phyloP scores from a whole-genome alignment of 495 filamentous ascomycete genomes.

The Trypethelium eluteriae region DNA sequence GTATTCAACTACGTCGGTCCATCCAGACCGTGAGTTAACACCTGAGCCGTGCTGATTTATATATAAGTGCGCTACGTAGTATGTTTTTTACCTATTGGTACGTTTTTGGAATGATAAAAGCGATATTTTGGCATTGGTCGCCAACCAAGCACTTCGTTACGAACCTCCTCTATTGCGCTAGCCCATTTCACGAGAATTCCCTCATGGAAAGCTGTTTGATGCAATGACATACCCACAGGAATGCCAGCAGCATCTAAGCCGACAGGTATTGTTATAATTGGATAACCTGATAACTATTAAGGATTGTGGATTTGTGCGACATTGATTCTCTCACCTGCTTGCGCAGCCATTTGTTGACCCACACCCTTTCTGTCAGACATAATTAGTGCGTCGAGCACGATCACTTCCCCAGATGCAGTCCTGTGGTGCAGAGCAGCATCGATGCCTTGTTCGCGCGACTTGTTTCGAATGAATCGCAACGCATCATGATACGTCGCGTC shows the following conservation, averaged over 20 bases:
- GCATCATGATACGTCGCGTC: slow-evolving; percentile 9
- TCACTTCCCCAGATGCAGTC: background rate
- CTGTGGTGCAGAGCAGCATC: slow-evolving; percentile 8
- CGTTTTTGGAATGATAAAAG: slow-evolving; percentile 24
- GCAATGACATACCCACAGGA: slow-evolving; percentile 27
- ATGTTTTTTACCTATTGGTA: slow-evolving; percentile 20
- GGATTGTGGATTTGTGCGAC: background rate
- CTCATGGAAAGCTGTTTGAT: slow-evolving; percentile 29
- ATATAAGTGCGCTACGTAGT: background rate
- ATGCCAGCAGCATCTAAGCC: slow-evolving; percentile 22
- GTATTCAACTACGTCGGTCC: too few species aligned
- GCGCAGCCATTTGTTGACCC: slow-evolving; percentile 28
- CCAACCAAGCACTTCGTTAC: slow-evolving; percentile 12
- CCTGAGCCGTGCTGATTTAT: background rate
- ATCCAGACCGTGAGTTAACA: too few species aligned
- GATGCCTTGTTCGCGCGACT: slow-evolving; percentile 4
- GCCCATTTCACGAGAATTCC: slow-evolving; percentile 28
- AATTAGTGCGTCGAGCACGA: slow-evolving; percentile 8
- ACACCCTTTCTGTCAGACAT: slow-evolving; percentile 25
- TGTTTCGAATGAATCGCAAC: slow-evolving; percentile 1
- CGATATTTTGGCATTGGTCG: slow-evolving; percentile 22
- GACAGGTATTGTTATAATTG: slow-evolving; percentile 29
- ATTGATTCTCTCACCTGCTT: slow-evolving; percentile 21
- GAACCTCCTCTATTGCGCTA: slow-evolving; percentile 30
- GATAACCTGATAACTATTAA: slow-evolving; percentile 22